These are phyloP conservation scores for Malassezia arunalokei DNA, from an alignment of 1,284 basidiomycete species.

Conservation along the genomic window DNA sequence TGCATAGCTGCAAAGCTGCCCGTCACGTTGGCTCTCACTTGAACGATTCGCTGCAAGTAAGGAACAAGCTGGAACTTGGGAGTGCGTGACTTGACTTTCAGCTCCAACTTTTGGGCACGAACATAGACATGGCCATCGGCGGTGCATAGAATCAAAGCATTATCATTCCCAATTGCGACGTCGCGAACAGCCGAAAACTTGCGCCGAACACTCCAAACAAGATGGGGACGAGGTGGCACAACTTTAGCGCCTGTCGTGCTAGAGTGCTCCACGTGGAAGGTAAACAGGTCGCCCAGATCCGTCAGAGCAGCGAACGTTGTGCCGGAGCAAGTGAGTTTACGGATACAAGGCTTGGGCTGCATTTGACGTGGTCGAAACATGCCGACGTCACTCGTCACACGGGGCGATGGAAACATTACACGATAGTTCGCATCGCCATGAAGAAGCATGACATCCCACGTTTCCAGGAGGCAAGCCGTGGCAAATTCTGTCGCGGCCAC, in stretches of 20 bases:
- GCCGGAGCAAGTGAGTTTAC: constrained; percentile 69
- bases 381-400: constrained; percentile 52
- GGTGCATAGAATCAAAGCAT: constrained; percentile 80
- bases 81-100: constrained; percentile 20
- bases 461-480: constrained; percentile 64
- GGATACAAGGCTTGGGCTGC: constrained; percentile 52
- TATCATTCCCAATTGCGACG: constrained; percentile 75
- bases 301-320: constrained; percentile 74
- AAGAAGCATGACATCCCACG: constrained; percentile 67
- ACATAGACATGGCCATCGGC: constrained; percentile 88
- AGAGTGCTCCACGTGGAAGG: constrained; percentile 54
- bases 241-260: constrained; percentile 31
- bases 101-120: constrained; percentile 22
- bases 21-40: constrained; percentile 73
- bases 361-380: constrained; percentile 47
- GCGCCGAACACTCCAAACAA: constrained; percentile 79
- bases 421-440: constrained; percentile 64
- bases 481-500: constrained; percentile 55
- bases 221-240: constrained; percentile 57
- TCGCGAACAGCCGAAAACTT: constrained; percentile 70
- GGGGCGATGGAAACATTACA: constrained; percentile 51
- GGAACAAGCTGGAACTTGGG: constrained; percentile 65
- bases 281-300: constrained; percentile 79
- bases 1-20: constrained; percentile 80
- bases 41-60: constrained; percentile 68